Percentiles rank a stretch among this genome's conserved stretches.
Evolutionary conservation across 192 early-diverging fungal species (phyloP).

Genomic region (Umbelopsis sp.): DNA sequence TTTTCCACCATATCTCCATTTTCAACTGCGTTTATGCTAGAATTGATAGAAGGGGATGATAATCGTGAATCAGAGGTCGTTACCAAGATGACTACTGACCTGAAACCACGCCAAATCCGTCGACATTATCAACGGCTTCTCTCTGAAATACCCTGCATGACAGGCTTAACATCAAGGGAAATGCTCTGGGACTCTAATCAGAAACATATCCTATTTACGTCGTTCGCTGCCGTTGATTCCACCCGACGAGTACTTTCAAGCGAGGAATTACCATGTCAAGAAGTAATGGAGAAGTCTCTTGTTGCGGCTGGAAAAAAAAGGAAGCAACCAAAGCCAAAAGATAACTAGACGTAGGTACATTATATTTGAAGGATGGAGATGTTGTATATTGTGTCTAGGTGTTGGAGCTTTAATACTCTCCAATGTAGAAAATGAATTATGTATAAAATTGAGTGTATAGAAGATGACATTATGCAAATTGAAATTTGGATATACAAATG

Average conservation of each 20-base stretch:
- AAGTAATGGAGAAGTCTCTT: background rate
- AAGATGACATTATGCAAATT: no score
- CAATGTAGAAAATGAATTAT: background rate
- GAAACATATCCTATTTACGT: background rate
- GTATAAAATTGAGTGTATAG: background rate
- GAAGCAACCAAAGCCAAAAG: background rate
- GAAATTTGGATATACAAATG: background rate
- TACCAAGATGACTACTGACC: background rate
- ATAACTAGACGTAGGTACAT: background rate
- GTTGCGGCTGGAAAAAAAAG: background rate
- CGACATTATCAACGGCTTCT: constrained; percentile 24
- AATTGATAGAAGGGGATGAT: background rate
- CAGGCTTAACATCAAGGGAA: background rate
- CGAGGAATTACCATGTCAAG: background rate
- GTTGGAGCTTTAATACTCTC: no score
- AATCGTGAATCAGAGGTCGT: background rate
- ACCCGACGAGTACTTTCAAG: background rate
- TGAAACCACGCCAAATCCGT: constrained; percentile 17
- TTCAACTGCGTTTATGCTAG: background rate
- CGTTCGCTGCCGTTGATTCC: background rate
- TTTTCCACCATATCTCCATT: background rate
- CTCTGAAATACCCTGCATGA: constrained; percentile 9
- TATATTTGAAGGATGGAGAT: background rate
- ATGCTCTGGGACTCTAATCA: background rate
- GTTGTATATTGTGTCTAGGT: no score